Evolutionary conservation across 257 asterid species (phyloP), one percentile per base, ranked within the genome.

Genomic region (Anisodus tanguticus): DNA sequence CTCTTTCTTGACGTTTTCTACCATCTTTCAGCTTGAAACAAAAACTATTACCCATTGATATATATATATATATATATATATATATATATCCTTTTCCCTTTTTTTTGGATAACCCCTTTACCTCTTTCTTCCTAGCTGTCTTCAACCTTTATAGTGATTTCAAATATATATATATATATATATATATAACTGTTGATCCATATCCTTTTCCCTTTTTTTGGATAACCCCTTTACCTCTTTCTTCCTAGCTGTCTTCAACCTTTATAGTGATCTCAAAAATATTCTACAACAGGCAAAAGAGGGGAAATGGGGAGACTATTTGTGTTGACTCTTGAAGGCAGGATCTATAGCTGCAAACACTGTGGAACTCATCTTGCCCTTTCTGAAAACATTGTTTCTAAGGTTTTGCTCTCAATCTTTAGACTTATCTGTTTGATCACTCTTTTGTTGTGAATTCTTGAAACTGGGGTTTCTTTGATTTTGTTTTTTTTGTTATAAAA

Each of bases 321-420:
- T 79, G 76, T 80, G 59, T 59, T 84, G 59, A 79, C 66, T 19
- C 81, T 84, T n/a, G 87, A 84, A 76, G 87, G 84, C 37, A 84
- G 19, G 78, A 79, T 79, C 64, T 84, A 84, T 13, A 79, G 81
- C 80, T 79, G 87, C 79, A 84, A 84, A 45, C 84, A 80, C 79
- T 84, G 87, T 58, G 82, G 66, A 53, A 84, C 87, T 26, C 87
- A 84, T 79, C 87, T 84, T 57, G 81, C 87, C 59, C 84, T 84
- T 45, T 79, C 84, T 55, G 81, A 84, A 6, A 64, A 80, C 66
- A 41, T 84, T 31, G 80, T 79, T 43, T 84, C 87, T 51, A 84
- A 79, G 87, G 87, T 84, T 78, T 11, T 17, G 3, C 39, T 72
- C 78, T 35, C 53, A 79, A 55, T 79, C 67, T n/a, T 3, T 79